phyloP scores from a whole-genome alignment of 768 basidiomycete genomes.

The Paxillus ammoniavirescens region DNA sequence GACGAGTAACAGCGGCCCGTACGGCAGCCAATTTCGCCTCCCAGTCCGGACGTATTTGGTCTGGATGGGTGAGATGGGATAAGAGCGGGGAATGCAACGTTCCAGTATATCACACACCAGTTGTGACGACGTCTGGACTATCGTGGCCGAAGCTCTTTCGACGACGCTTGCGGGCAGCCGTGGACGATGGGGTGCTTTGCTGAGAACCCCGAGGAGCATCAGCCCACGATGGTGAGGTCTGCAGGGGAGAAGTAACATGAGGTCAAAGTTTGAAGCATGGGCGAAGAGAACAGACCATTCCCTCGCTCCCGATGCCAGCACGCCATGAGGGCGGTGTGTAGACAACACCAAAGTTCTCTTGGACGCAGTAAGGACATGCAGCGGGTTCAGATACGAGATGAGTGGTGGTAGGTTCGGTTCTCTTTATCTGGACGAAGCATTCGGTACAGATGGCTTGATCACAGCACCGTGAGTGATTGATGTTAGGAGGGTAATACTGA shows the following conservation, averaged over 20 bases:
- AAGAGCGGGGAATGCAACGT: conserved; percentile 7
- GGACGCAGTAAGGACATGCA: conserved; percentile 96
- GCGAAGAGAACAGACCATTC: conserved; percentile 47
- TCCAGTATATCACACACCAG: conserved; percentile 50
- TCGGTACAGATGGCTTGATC: conserved; percentile 99
- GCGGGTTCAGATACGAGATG: conserved; percentile 96
- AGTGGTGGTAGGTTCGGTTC: conserved; percentile 89
- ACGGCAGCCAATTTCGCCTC: conserved; percentile 93
- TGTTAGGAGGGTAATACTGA: conserved; percentile 96
- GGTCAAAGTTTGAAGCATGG: neutral
- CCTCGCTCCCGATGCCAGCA: conserved; percentile 73
- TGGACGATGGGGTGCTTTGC: conserved; percentile 36
- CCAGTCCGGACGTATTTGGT: conserved; percentile 98
- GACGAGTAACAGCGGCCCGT: conserved; percentile 91
- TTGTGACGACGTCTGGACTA: conserved; percentile 88
- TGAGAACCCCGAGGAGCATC: conserved; percentile 52
- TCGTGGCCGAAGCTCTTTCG: conserved; percentile 88
- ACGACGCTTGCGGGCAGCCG: conserved; percentile 63
- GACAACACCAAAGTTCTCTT: conserved; percentile 93
- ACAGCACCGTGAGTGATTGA: conserved; percentile 96
- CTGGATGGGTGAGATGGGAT: conserved; percentile 38
- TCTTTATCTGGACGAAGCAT: conserved; percentile 99
- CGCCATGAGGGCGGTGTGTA: conserved; percentile 84
- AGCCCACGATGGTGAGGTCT: conserved; percentile 48
- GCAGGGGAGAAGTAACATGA: conserved; percentile 1